These are phyloP conservation scores for Aspergillus awamori DNA, from an alignment of 2,329 filamentous ascomycete genomes.

Conservation along the genomic window DNA sequence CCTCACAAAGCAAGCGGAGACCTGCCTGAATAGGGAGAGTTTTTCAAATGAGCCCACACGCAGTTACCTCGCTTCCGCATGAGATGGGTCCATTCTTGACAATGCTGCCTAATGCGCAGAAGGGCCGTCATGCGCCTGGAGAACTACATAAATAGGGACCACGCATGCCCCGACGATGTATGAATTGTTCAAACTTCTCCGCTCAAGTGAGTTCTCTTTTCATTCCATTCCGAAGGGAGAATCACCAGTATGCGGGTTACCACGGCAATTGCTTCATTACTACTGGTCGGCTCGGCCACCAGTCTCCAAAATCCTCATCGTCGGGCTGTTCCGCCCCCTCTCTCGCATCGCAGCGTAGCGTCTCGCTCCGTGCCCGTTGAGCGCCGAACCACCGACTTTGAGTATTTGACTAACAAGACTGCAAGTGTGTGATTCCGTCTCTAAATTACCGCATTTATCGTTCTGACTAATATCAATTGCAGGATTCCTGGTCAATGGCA, in stretches of 20 bases:
- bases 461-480: neutral
- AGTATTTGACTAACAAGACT: constrained; percentile 13
- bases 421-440: constrained; percentile 5
- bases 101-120: neutral
- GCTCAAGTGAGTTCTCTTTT: neutral
- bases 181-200: neutral
- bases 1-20: neutral
- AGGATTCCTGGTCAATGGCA: constrained; percentile 69
- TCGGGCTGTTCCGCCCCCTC: constrained; percentile 12
- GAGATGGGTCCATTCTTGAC: neutral
- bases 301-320: constrained; percentile 27
- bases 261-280: constrained; percentile 8
- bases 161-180: neutral
- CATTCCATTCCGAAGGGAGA: neutral
- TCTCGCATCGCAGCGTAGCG: neutral
- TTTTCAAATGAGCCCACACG: neutral
- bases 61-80: neutral
- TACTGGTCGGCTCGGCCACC: constrained; percentile 14
- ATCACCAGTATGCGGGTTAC: constrained; percentile 5
- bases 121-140: neutral
- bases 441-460: neutral
- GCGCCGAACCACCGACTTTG: neutral
- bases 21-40: neutral
- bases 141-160: neutral
- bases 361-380: neutral